Evolutionary conservation across 2,329 filamentous ascomycete species (phyloP).

Genomic region (Penicillium capsulatum): DNA sequence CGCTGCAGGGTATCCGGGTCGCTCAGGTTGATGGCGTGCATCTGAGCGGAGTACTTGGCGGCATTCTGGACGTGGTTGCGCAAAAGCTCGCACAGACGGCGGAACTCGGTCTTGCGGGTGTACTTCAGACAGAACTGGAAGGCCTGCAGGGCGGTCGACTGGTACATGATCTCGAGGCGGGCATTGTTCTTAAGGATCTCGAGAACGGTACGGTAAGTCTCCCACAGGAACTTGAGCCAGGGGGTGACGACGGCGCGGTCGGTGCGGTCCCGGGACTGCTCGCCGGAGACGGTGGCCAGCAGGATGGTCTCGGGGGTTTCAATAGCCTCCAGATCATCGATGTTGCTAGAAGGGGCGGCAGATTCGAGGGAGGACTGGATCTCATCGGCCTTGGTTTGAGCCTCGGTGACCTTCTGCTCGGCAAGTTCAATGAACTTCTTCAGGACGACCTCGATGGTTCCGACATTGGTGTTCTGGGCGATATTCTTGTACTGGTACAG

Average conservation of each 20-base stretch:
- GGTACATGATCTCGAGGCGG: conserved; percentile 93
- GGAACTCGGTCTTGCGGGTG: conserved; percentile 97
- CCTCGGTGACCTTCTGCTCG: conserved; percentile 91
- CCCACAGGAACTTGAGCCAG: conserved; percentile 99
- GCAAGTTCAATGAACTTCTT: conserved; percentile 98
- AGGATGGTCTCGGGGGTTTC: conserved; percentile 98
- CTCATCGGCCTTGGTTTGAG: conserved; percentile 93
- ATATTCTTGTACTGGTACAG: conserved; percentile 99
- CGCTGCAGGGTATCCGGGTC: conserved; percentile 96
- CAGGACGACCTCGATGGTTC: conserved; percentile 94
- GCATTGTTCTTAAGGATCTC: conserved; percentile 99
- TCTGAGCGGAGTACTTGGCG: conserved; percentile 97
- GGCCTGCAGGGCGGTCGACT: conserved; percentile 94
- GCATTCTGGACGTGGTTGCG: conserved; percentile 98
- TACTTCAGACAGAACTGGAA: conserved; percentile 99
- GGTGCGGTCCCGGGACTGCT: conserved; percentile 94
- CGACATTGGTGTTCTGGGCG: conserved; percentile 97
- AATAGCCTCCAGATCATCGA: conserved; percentile 93
- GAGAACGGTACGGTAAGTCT: conserved; percentile 96
- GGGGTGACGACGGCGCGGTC: conserved; percentile 97
- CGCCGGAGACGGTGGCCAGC: conserved; percentile 93
- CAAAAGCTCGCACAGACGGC: conserved; percentile 93
- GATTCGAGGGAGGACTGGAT: conserved; percentile 84
- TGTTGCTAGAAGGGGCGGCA: conserved; percentile 64
- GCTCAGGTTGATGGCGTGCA: conserved; percentile 98